Base-by-base conservation (phyloP, 2,329 filamentous ascomycete genomes). In the Fonsecaea erecta region DNA sequence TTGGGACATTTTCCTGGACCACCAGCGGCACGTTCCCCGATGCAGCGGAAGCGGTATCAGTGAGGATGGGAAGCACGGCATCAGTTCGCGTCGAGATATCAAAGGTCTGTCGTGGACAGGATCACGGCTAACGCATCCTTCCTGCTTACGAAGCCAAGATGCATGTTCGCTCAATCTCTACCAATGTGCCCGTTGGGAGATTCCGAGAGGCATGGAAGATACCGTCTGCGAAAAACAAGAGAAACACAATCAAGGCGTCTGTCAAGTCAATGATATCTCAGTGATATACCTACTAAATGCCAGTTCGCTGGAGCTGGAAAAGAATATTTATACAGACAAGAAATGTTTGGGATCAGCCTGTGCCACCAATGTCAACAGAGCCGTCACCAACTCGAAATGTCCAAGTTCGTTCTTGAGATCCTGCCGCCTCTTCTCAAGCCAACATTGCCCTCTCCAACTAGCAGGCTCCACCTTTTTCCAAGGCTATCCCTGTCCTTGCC, bases 391-490 rank as follows among this genome's bases (percentile, higher is more conserved):
- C 61, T 64, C 52, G 64, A 52, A 59, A 69, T 67, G 48, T 69
- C 67, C 57, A 69, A 65, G 53, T 67, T 54, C 24, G 67, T 64
- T 46, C 67, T 65, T 24, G 64, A 67, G 16, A 65, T 63, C 46
- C 67, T 69, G 4, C 67, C 62, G n/a, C 67, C 67, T 63, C 67
- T 68, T 52, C 65, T 66, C 30, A 82, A 71, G 6, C 78, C 78
- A 21, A 81, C 74, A 60, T 80, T 76, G n/a, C 80, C 79, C 62
- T 79, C 75, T 9, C 75, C 75, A 18, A 82, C 71, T 12, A 82
- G 75, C 46, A 75, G 71, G 56, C 74, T 75, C 79, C 79, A 82
- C 56, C 80, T 72, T 59, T 72, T 73, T n/a, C 77, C 78, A 26
- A 81, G 72, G 55, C 76, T 78, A 18, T 77, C 76, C 32, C 76